phyloP scores from a whole-genome alignment of 2,329 filamentous ascomycete species.

The Colletotrichum salicis region DNA sequence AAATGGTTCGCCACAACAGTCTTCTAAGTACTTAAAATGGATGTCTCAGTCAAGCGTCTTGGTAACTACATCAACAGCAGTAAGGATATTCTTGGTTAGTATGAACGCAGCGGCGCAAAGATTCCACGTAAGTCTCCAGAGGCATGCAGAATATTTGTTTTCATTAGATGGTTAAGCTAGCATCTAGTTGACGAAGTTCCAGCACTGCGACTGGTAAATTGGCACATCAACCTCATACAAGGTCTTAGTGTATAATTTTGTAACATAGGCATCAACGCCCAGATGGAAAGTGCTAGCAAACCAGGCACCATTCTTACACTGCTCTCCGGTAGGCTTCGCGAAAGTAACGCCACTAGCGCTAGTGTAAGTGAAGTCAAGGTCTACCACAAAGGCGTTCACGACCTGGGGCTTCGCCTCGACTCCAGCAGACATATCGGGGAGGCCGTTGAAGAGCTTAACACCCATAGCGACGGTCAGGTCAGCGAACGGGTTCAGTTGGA shows the following conservation, averaged over 20 bases:
- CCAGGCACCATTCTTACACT: conserved; percentile 35
- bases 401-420: conserved; percentile 49
- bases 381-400: conserved; percentile 52
- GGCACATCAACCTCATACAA: conserved; percentile 26
- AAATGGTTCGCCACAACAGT: too few species aligned
- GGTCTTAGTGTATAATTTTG: conserved; percentile 32
- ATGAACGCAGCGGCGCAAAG: not conserved
- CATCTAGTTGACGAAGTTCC: conserved; percentile 26
- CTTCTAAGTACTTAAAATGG: too few species aligned
- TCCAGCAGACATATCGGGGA: conserved; percentile 50
- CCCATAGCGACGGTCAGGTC: conserved; percentile 51
- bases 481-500: conserved; percentile 46
- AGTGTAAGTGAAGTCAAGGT: conserved; percentile 26
- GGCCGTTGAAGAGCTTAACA: conserved; percentile 48
- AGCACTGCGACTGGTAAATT: conserved; percentile 36
- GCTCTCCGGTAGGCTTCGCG: conserved; percentile 9
- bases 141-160: not conserved
- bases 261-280: conserved; percentile 29
- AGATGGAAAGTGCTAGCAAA: conserved; percentile 36
- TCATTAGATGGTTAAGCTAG: not conserved
- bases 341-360: conserved; percentile 25
- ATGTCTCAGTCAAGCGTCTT: too few species aligned
- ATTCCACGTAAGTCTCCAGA: not conserved
- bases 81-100: too few species aligned
- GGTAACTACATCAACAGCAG: too few species aligned